A percentile compares a stretch with the other conserved stretches of the same genome.
phyloP scores from a whole-genome alignment of 768 basidiomycete genomes.

The Inosperma sp. region DNA sequence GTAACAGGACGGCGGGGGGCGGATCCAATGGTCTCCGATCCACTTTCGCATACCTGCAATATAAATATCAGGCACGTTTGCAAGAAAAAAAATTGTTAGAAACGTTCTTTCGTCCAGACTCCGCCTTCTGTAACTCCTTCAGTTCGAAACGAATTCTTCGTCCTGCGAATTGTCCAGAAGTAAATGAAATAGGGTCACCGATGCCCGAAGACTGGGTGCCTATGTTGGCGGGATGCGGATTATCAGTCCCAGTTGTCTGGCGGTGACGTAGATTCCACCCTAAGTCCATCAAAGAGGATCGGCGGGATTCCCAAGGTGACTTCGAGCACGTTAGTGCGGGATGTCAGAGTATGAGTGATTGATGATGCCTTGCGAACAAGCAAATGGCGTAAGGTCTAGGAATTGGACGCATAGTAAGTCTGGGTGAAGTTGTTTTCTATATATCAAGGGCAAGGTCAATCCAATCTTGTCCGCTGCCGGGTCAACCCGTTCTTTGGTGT shows the following conservation, averaged over 20 bases:
- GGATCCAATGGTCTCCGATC: slow-evolving; percentile 68
- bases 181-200: slow-evolving; percentile 43
- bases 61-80: slow-evolving; percentile 9
- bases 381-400: neutral
- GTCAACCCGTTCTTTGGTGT: slow-evolving; percentile 25
- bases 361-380: too few relatives aligned
- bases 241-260: slow-evolving; percentile 27
- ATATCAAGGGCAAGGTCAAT: slow-evolving; percentile 7
- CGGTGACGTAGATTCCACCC: slow-evolving; percentile 28
- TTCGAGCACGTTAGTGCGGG: slow-evolving; percentile 1
- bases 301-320: slow-evolving; percentile 6
- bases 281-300: slow-evolving; percentile 24
- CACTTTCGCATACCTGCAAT: slow-evolving; percentile 49
- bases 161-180: slow-evolving; percentile 49
- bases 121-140: slow-evolving; percentile 60
- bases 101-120: slow-evolving; percentile 60
- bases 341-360: neutral
- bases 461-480: slow-evolving; percentile 16
- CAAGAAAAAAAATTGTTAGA: slow-evolving; percentile 5
- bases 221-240: slow-evolving; percentile 15
- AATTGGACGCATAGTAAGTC: slow-evolving; percentile 4
- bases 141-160: slow-evolving; percentile 49
- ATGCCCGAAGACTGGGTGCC: slow-evolving; percentile 21
- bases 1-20: slow-evolving; percentile 52
- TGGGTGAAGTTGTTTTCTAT: slow-evolving; percentile 4